A percentile compares a stretch with the other conserved stretches of the same genome.
Evolutionary conservation across 1,284 basidiomycete species (phyloP).

Genomic region (Cryptococcus deneoformans): DNA sequence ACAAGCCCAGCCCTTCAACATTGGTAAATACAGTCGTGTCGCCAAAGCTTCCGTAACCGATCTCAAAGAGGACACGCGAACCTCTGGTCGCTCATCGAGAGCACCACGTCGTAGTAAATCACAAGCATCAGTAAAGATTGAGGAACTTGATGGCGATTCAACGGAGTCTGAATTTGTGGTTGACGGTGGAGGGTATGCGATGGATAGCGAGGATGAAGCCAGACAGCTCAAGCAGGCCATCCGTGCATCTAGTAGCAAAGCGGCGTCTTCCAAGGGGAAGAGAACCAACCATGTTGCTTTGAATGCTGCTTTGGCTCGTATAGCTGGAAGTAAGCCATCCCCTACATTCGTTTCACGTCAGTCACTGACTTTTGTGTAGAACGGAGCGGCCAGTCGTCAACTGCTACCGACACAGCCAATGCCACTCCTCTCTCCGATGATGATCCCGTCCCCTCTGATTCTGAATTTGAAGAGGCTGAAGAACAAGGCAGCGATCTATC

Average conservation of each 20-base stretch:
- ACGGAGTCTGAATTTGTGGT: constrained; percentile 7
- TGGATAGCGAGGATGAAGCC: constrained; percentile 30
- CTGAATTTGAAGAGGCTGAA: not conserved
- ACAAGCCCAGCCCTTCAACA: constrained; percentile 50
- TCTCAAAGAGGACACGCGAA: constrained; percentile 9
- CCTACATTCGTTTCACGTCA: not conserved
- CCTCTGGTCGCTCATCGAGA: not conserved
- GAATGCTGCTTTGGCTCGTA: constrained; percentile 12
- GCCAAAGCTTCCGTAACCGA: constrained; percentile 15
- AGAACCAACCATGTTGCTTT: constrained; percentile 12
- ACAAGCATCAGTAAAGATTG: no score
- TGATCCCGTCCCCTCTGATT: constrained; percentile 2
- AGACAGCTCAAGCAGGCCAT: constrained; percentile 21
- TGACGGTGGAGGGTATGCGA: constrained; percentile 20
- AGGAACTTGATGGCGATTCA: not conserved
- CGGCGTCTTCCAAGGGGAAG: not conserved
- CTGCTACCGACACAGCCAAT: constrained; percentile 1
- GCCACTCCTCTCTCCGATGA: constrained; percentile 19
- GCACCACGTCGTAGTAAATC: not conserved
- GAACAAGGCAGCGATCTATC: not conserved
- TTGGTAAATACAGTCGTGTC: constrained; percentile 23
- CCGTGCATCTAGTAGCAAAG: constrained; percentile 10
- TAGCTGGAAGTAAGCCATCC: constrained; percentile 19
- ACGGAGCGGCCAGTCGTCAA: constrained; percentile 1
- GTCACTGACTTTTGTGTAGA: constrained; percentile 6